Base-by-base conservation (phyloP, 108 stramenopile species). In the Stephanodiscus minutulus region DNA sequence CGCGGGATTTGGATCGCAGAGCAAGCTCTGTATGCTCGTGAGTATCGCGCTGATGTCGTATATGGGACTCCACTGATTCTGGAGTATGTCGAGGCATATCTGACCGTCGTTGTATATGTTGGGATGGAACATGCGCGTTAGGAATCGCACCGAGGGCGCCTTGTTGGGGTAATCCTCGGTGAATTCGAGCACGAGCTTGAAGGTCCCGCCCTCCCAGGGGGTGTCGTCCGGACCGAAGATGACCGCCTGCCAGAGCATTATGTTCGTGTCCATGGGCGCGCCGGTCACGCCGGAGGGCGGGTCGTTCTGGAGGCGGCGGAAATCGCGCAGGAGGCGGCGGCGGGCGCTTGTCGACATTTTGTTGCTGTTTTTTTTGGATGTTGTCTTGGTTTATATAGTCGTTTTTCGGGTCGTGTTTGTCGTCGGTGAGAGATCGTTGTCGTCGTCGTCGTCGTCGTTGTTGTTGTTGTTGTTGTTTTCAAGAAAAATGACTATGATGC, bases 11-110 rank as follows among this genome's bases (percentile, higher is more conserved):
- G 99, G 99, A 86, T 99, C 99, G 60, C 97, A 98, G 64, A 99
- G 83, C 47, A 99, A 81, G 48, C 96, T 97, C 83, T 99, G 99
- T 68, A 99, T 98, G 56, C 92, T 94, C n/a, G 98, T 98, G 75
- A 99, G 78, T 75, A 99, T 98, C 25, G 98, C 98, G 43, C 96
- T 94, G 68, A 99, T 97, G 80, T 99, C 98, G 75, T 99, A 97
- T 70, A 99, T 99, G 9, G 99, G 99, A 75, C 91, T 91, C 99
- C 98, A 99, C 73, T 99, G 98, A 80, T 98, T 97, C 92, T 99
- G 98, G 78, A 99, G 89, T 77, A 99, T 99, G 71, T 99, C 98
- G 70, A 99, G 90, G 74, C 98, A 98, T 73, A 99, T 99, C 9
- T 96, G 96, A 55, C 98, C 98, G 82, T 98, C 97, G 55, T 94